Evolutionary conservation across 306 rosid species (phyloP), one percentile per base, ranked within the genome.

Genomic region (Cicer judaicum): DNA sequence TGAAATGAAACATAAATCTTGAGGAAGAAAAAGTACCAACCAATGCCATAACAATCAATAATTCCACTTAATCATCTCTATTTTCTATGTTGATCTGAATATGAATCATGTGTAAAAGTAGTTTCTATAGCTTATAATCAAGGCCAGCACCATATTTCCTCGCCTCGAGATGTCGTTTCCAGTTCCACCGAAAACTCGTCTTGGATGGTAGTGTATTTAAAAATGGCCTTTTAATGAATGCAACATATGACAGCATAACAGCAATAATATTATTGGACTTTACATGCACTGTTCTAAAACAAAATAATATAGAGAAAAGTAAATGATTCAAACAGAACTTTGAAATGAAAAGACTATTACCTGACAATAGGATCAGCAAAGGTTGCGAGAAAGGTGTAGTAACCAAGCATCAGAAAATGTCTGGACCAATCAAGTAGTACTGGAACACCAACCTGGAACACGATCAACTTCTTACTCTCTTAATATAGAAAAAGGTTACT

Each of bases 141-240:
- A 94, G 88, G 73, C 98, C 97, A 77, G 98, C 89, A 72, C 98
- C 98, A 75, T 91, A 90, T 82, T 90, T 94, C 97, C 98, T 91
- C 65, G 98, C 88, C 82, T 94, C 96, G 0, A 94, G 96, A 57
- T 80, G 87, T 78, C 92, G 79, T 68, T 80, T 90, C 97, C n/a
- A n/a, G n/a, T n/a, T n/a, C n/a, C 91, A 91, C 81, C 73, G 83
- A 70, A 87, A 94, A 41, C 82, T 87, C 82, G 16, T 65, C 82
- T 91, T 61, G 19, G 96, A 76, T 11, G 97, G 88, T 68, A 91
- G 40, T 70, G 83, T 16, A 55, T 79, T 73, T 41, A 94, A 76
- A 53, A 84, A 79, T 18, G 88, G 79, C 94, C 98, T 94, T 47
- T 73, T 67, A 84, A 54, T 39, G 40, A 19, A 77, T 56, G 67